Conservation (phyloP, 129 eudicot genomes). For the Smallanthus sonchifolius region DNA sequence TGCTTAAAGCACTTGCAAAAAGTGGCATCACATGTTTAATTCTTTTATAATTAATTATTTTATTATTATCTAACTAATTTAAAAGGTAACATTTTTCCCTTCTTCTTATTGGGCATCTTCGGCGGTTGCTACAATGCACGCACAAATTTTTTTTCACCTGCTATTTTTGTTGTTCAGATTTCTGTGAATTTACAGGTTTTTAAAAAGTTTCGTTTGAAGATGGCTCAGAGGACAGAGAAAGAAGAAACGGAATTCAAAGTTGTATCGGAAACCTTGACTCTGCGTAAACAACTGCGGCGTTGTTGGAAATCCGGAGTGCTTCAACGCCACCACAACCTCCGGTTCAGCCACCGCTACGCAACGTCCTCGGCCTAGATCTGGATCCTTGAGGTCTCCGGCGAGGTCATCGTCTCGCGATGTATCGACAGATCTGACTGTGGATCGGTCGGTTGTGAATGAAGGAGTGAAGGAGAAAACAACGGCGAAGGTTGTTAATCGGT, state of each 20-base stretch:
- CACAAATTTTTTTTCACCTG: too few relatives aligned
- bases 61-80: too few relatives aligned
- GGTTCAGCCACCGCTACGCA: not conserved
- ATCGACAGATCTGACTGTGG: not conserved
- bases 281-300: conserved; percentile 70
- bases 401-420: not conserved
- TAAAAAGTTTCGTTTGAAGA: not conserved
- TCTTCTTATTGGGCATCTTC: too few relatives aligned
- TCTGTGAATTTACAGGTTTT: not conserved
- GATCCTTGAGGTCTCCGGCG: not conserved
- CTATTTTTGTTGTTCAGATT: not conserved
- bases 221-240: conserved; percentile 37
- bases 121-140: too few relatives aligned
- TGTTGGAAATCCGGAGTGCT: conserved; percentile 52
- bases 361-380: not conserved
- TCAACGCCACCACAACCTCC: conserved; percentile 21
- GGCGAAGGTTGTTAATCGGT: conserved; percentile 41
- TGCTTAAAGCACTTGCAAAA: too few relatives aligned
- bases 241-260: conserved; percentile 36
- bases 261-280: conserved; percentile 14
- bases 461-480: not conserved
- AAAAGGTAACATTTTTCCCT: too few relatives aligned
- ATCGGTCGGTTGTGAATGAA: not conserved
- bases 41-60: too few relatives aligned
- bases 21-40: too few relatives aligned